Conservation (phyloP, 495 filamentous ascomycete genomes). For the Sordaria brevicollis region DNA sequence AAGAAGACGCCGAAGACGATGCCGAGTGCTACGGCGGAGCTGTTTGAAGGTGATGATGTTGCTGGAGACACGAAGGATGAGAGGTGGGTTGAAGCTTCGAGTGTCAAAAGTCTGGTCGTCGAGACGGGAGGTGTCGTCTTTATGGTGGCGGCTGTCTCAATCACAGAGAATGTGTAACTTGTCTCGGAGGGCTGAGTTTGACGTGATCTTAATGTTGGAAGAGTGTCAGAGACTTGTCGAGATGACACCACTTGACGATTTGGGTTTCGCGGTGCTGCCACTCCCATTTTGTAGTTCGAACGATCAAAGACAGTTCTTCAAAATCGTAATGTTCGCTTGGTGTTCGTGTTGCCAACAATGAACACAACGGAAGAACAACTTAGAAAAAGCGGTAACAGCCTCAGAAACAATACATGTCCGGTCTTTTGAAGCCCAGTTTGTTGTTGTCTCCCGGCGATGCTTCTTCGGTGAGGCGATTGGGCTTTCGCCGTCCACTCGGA, state of each 20-base stretch:
- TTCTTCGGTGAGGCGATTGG: not conserved
- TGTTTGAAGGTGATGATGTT: not conserved
- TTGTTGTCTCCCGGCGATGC: not conserved
- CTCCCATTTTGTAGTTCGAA: not conserved
- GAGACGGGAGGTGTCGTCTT: not conserved
- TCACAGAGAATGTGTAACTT: not conserved
- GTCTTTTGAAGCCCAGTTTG: not conserved
- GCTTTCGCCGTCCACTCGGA: not conserved
- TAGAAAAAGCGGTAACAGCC: not conserved
- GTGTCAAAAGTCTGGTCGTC: not conserved
- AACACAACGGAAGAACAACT: not conserved
- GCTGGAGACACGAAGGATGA: not conserved
- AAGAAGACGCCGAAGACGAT: not conserved
- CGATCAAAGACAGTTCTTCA: not conserved
- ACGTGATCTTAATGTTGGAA: not conserved
- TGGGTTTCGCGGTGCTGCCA: not conserved
- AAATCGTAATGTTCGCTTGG: not conserved
- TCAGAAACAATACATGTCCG: not conserved
- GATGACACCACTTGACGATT: not conserved
- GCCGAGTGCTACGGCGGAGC: not conserved
- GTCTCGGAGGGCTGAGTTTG: not conserved
- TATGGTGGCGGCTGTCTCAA: not conserved
- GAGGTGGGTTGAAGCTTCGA: not conserved
- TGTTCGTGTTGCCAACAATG: not conserved
- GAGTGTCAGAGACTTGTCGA: not conserved